Conservation (phyloP, 345 rosid genomes). For the Camelina laxa region DNA sequence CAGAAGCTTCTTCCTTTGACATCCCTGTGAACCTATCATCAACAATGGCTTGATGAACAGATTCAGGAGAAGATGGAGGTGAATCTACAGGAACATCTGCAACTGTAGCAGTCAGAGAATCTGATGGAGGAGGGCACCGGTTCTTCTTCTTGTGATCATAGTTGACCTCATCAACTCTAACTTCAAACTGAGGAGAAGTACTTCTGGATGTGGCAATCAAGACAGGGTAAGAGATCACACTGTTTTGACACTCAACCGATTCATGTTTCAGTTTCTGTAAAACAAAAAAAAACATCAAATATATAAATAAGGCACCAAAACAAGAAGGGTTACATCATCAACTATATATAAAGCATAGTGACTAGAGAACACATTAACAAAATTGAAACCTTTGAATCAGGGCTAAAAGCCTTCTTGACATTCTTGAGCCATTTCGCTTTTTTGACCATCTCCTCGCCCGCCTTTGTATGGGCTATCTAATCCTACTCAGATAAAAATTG, state of each 20-base stretch:
- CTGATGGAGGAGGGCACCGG: conserved; percentile 38
- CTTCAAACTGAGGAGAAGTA: conserved; percentile 57
- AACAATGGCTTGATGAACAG: conserved; percentile 37
- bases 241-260: conserved; percentile 43
- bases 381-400: conserved; percentile 49
- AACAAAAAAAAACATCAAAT: not conserved
- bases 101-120: conserved; percentile 43
- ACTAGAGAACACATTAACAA: not conserved
- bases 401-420: conserved; percentile 84
- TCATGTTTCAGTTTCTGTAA: conserved; percentile 38
- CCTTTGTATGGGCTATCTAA: conserved; percentile 36
- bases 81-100: conserved; percentile 37
- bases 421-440: conserved; percentile 91
- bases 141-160: conserved; percentile 45
- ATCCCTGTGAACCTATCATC: conserved; percentile 59
- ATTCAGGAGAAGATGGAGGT: conserved; percentile 49
- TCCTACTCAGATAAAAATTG: conserved; percentile 14
- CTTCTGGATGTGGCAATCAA: conserved; percentile 45
- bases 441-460: conserved; percentile 62
- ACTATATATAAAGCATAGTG: not conserved
- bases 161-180: conserved; percentile 49
- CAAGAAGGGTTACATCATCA: not conserved
- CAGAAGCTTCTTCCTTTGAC: conserved; percentile 72
- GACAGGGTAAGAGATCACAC: conserved; percentile 54
- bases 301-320: not conserved